Evolutionary conservation across 495 filamentous ascomycete genomes (phyloP), one percentile per base, ranked within the genome.

Genomic region (Haplographium delicatum): DNA sequence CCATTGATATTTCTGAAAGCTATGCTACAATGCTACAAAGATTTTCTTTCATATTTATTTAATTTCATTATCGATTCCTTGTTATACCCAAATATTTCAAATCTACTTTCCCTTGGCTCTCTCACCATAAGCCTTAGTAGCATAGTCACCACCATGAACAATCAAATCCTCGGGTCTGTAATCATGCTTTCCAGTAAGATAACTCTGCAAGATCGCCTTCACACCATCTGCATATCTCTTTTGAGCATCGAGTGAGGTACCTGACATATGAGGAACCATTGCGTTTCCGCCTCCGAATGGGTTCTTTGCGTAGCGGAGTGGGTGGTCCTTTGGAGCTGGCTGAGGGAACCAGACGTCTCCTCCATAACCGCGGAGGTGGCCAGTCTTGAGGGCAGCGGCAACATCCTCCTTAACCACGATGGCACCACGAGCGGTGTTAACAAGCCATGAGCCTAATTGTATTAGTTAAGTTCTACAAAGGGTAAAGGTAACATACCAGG

Each of bases 331-430:
- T 57, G 93, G 93, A 37, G 93, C 93, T 49, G 93, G 93, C 75
- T 98, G 93, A 13, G 73, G 73, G 72, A 76, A 78, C 76, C 75
- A 79, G 66, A 96, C 90, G 64, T 95, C 90, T 68, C 93, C 93
- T 61, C 93, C 93, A 71, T 98, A 98, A 51, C 93, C 93, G 56
- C 89, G 84, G 66, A 98, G 88, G 69, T 98, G 91, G 62, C 93
- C 93, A 28, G 78, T 78, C 76, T 89, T 88, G 65, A 98, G 80
- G 23, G 93, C 93, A 43, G 88, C 91, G 39, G 93, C 93, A 38
- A 98, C 93, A 63, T 96, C 93, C 72, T 97, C 91, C 82, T 98
- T 98, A 67, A 96, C 93, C 51, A 98, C 93, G 64, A 98, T 98
- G 66, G 93, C 93, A 58, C 93, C 93, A 68, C 93, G 93, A 45